Evolutionary conservation across 2,329 filamentous ascomycete genomes (phyloP).

Genomic region (Penicillium thymicola): DNA sequence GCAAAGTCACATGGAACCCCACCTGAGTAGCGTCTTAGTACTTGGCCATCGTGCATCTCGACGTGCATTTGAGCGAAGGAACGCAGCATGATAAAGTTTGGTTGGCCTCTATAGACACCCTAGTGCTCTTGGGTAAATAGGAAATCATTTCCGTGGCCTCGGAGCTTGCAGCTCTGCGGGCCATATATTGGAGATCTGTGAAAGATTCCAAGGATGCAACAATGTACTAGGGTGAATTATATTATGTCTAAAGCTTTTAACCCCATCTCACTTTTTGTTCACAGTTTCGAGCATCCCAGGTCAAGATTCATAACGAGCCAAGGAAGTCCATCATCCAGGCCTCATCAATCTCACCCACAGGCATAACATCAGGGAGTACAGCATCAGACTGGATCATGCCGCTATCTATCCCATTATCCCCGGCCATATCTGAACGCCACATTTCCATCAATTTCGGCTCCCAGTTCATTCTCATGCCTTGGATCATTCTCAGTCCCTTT

Average conservation of each 20-base stretch:
- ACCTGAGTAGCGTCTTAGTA: not conserved
- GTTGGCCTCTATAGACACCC: not conserved
- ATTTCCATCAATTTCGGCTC: conserved; percentile 22
- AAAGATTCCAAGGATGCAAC: not conserved
- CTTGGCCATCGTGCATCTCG: not conserved
- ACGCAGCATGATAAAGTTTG: not conserved
- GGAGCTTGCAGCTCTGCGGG: not conserved
- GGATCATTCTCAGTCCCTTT: conserved; percentile 18
- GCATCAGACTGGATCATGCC: conserved; percentile 4
- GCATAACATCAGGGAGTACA: conserved; percentile 11
- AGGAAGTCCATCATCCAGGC: conserved; percentile 25
- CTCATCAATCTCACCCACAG: conserved; percentile 19
- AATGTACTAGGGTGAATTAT: not conserved
- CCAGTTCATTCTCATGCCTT: conserved; percentile 19
- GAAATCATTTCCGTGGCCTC: not conserved
- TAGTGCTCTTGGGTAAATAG: not conserved
- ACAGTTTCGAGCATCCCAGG: not conserved
- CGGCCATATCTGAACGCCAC: conserved; percentile 15
- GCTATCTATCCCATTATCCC: not conserved
- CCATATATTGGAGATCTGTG: not conserved
- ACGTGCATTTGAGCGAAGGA: too few species aligned
- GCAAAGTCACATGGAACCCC: not conserved
- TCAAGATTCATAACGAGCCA: conserved; percentile 13
- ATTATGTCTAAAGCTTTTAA: not conserved
- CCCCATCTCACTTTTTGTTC: not conserved